Conservation (phyloP, 139 green algal species). For the Pleodorina starrii region DNA sequence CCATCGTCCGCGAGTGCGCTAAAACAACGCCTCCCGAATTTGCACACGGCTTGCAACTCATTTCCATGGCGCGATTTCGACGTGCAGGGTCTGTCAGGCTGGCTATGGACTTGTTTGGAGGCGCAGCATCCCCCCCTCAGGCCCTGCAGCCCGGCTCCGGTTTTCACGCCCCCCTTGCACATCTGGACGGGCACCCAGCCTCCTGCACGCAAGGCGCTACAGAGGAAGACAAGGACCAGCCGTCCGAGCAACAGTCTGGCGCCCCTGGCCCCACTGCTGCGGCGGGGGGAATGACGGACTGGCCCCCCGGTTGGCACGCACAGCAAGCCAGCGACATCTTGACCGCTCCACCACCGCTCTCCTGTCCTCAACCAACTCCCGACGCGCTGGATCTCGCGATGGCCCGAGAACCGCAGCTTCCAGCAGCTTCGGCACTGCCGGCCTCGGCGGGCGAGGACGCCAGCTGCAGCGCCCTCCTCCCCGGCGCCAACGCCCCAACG, state of each 20-base stretch:
- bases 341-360: neutral
- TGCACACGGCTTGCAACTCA: no score
- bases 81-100: neutral
- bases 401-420: neutral
- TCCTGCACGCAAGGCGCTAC: neutral
- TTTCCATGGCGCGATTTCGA: no score
- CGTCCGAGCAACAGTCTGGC: neutral
- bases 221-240: neutral
- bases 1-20: no score
- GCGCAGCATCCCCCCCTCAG: neutral
- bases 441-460: neutral
- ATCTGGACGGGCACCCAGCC: neutral
- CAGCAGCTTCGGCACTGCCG: neutral
- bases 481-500: neutral
- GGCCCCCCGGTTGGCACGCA: neutral
- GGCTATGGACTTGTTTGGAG: conserved; percentile 12
- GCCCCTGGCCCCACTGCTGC: neutral
- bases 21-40: no score
- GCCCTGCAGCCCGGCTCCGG: neutral
- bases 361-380: neutral
- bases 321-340: neutral
- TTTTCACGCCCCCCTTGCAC: neutral
- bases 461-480: neutral
- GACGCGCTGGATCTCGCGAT: neutral
- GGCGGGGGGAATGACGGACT: neutral